Evolutionary conservation across 1,139 yeast genomes (phyloP).

Genomic region (Sugiyamaella xylanicola): DNA sequence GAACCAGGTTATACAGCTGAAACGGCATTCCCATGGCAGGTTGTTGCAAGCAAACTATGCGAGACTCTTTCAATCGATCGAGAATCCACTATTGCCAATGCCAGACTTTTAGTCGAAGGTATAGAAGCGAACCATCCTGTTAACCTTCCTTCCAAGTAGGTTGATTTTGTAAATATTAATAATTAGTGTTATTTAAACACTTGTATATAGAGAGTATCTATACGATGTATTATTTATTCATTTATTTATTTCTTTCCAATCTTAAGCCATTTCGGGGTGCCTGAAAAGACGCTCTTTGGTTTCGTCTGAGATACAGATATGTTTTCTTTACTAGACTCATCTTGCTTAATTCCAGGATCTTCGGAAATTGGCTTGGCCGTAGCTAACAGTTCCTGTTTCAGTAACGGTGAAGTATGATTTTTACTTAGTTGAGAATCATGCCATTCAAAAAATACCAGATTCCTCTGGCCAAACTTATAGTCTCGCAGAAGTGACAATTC

Average conservation of each 20-base stretch:
- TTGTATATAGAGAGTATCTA: neutral
- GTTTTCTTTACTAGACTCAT: constrained; percentile 22
- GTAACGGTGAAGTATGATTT: constrained; percentile 21
- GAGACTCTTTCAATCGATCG: constrained; percentile 5
- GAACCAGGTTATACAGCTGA: constrained; percentile 23
- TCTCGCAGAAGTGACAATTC: constrained; percentile 30
- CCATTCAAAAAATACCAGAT: constrained; percentile 39
- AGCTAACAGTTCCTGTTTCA: constrained; percentile 22
- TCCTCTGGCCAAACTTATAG: constrained; percentile 37
- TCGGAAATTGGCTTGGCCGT: constrained; percentile 35
- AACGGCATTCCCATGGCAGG: constrained; percentile 25
- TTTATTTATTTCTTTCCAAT: constrained; percentile 27
- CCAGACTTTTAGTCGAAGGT: neutral
- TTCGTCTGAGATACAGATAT: neutral
- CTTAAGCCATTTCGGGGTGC: constrained; percentile 33
- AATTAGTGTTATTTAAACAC: constrained; percentile 1
- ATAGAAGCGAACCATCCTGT: neutral
- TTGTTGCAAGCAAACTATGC: constrained; percentile 19
- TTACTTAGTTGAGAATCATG: constrained; percentile 18
- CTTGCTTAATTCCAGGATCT: constrained; percentile 33
- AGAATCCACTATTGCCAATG: neutral
- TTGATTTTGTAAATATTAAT: neutral
- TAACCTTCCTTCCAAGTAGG: neutral
- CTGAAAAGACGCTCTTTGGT: neutral
- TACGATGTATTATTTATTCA: neutral